Conservation (phyloP, 495 filamentous ascomycete genomes). For the Lophiotrema nucula region DNA sequence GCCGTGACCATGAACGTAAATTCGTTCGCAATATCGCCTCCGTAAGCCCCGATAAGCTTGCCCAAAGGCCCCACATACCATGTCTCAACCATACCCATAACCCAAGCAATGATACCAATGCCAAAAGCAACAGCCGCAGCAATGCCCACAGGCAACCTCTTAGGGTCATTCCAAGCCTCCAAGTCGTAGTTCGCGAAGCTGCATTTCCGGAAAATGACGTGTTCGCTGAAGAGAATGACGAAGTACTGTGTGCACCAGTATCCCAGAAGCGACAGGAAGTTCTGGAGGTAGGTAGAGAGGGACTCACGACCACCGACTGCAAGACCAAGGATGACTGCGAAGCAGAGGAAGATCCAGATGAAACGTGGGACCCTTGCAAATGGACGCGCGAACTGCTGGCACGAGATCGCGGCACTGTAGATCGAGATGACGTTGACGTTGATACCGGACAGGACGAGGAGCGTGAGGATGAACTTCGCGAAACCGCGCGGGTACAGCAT, state of each 20-base stretch:
- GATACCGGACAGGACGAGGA: slow-evolving; percentile 34
- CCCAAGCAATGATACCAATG: slow-evolving; percentile 47
- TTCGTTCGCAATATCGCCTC: slow-evolving; percentile 60
- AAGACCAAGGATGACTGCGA: slow-evolving; percentile 44
- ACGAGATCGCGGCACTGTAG: slow-evolving; percentile 45
- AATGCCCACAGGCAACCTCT: slow-evolving; percentile 48
- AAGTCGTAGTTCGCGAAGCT: slow-evolving; percentile 49
- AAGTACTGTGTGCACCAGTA: slow-evolving; percentile 6
- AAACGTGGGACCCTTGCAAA: slow-evolving; percentile 46
- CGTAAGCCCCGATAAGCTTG: slow-evolving; percentile 46
- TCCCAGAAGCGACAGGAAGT: slow-evolving; percentile 40
- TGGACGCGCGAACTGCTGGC: slow-evolving; percentile 46
- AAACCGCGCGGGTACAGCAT: slow-evolving; percentile 57
- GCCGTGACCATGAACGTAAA: slow-evolving; percentile 52
- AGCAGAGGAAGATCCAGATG: slow-evolving; percentile 46
- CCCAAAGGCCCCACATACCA: slow-evolving; percentile 55
- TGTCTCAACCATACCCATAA: slow-evolving; percentile 53
- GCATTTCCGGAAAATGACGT: slow-evolving; percentile 57
- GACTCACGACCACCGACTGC: slow-evolving; percentile 46
- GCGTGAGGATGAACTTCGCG: slow-evolving; percentile 44
- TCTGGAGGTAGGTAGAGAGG: slow-evolving; percentile 44
- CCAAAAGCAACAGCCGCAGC: slow-evolving; percentile 49
- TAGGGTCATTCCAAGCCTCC: slow-evolving; percentile 51
- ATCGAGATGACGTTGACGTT: slow-evolving; percentile 47
- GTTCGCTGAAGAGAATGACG: slow-evolving; percentile 58